A percentile compares a stretch with the other conserved stretches of the same genome.
phyloP scores from a whole-genome alignment of 2,329 filamentous ascomycete genomes.

The Dryadomyces quercus-mongolicae region DNA sequence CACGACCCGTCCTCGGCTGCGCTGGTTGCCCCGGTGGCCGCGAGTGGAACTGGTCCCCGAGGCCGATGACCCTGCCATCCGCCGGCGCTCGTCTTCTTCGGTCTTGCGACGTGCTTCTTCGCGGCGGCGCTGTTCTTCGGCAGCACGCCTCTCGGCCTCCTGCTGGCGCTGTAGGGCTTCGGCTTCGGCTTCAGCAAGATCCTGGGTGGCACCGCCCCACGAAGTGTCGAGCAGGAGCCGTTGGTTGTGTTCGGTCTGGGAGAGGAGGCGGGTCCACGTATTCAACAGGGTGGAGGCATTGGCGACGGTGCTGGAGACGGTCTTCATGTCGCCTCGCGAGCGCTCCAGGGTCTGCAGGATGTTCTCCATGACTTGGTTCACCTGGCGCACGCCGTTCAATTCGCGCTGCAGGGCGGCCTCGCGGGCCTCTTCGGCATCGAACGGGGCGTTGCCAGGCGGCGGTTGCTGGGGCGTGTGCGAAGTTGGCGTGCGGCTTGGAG shows the following conservation, averaged over 20 bases:
- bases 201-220: slow-evolving; percentile 82
- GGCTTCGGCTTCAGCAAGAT: slow-evolving; percentile 74
- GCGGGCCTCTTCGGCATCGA: slow-evolving; percentile 54
- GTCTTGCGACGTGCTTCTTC: slow-evolving; percentile 55
- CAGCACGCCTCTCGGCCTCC: slow-evolving; percentile 62
- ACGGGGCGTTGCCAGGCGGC: slow-evolving; percentile 21
- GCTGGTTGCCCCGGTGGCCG: slow-evolving; percentile 1
- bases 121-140: slow-evolving; percentile 66
- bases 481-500: slow-evolving; percentile 11
- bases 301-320: slow-evolving; percentile 71
- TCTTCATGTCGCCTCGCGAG: slow-evolving; percentile 74
- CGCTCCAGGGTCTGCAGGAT: slow-evolving; percentile 60
- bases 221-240: slow-evolving; percentile 75
- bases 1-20: neutral
- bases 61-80: slow-evolving; percentile 21
- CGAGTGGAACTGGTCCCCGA: slow-evolving; percentile 1
- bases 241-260: slow-evolving; percentile 96
- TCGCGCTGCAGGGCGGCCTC: slow-evolving; percentile 68
- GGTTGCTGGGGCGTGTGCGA: slow-evolving; percentile 19
- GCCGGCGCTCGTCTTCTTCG: slow-evolving; percentile 47
- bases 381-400: slow-evolving; percentile 67
- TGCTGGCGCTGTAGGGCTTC: slow-evolving; percentile 47
- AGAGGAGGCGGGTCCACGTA: slow-evolving; percentile 91
- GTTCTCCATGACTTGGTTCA: slow-evolving; percentile 79
- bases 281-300: slow-evolving; percentile 84